phyloP scores from a whole-genome alignment of 2,329 filamentous ascomycete genomes.

The Cryphonectria radicalis region DNA sequence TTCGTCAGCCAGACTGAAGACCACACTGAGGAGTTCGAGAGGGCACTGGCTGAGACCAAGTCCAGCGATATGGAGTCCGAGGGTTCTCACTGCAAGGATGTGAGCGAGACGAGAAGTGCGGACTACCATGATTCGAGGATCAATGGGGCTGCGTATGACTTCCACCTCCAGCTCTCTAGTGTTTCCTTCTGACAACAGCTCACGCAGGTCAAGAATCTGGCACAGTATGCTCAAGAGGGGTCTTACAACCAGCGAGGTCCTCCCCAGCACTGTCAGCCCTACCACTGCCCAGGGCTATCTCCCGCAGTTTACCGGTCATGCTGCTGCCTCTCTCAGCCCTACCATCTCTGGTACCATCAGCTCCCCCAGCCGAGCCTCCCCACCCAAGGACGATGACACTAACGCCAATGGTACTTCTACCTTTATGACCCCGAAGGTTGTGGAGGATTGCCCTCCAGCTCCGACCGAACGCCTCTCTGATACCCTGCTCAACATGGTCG shows the following conservation, averaged over 20 bases:
- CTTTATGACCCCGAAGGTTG: conserved; percentile 41
- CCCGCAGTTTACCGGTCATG: conserved; percentile 57
- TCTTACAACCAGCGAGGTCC: conserved; percentile 46
- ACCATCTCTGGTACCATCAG: conserved; percentile 32
- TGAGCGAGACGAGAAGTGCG: conserved; percentile 27
- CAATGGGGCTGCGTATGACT: conserved; percentile 26
- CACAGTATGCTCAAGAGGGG: conserved; percentile 56
- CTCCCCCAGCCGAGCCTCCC: conserved; percentile 30
- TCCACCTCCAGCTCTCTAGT: neutral
- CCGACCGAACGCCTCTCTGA: conserved; percentile 33
- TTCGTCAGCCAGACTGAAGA: conserved; percentile 35
- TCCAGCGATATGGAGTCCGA: conserved; percentile 14
- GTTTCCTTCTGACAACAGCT: conserved; percentile 19
- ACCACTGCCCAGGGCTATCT: conserved; percentile 59
- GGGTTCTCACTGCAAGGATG: conserved; percentile 20
- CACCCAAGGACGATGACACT: conserved; percentile 31
- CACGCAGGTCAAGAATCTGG: conserved; percentile 50
- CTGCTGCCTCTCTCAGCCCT: conserved; percentile 47
- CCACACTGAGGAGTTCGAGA: conserved; percentile 29
- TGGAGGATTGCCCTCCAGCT: conserved; percentile 35
- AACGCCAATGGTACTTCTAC: conserved; percentile 28
- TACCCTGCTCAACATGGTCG: conserved; percentile 30
- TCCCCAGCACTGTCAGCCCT: conserved; percentile 53
- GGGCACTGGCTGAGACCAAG: conserved; percentile 24
- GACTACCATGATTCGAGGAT: conserved; percentile 28